Conservation (phyloP, 371 early-diverging fungal genomes). For the Dentiscutata heterogama region DNA sequence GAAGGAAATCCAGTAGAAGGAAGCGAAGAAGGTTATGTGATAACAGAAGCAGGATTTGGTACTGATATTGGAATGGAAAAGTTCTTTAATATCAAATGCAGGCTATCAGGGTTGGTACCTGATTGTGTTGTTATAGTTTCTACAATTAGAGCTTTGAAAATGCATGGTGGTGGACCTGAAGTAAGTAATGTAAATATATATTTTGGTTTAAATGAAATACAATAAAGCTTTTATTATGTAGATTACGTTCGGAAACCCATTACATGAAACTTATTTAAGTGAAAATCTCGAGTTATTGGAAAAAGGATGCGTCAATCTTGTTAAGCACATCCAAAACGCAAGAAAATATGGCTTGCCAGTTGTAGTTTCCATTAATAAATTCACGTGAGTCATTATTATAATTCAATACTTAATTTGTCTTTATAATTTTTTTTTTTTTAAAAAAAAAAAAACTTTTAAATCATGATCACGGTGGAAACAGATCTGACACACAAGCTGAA, state of each 20-base stretch:
- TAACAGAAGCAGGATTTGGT: slow-evolving; percentile 98
- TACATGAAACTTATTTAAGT: slow-evolving; percentile 86
- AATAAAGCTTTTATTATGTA: not conserved
- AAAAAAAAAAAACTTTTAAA: slow-evolving; percentile 39
- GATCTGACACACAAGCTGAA: slow-evolving; percentile 89
- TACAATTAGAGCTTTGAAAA: slow-evolving; percentile 95
- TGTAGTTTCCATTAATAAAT: slow-evolving; percentile 94
- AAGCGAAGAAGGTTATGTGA: slow-evolving; percentile 89
- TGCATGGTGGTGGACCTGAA: slow-evolving; percentile 98
- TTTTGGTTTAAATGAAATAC: not conserved
- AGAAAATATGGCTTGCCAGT: slow-evolving; percentile 91
- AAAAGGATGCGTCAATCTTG: slow-evolving; percentile 87
- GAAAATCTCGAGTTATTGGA: slow-evolving; percentile 88
- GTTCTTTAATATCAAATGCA: slow-evolving; percentile 98
- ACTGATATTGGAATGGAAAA: slow-evolving; percentile 99
- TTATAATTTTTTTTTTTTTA: not conserved
- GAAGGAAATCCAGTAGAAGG: slow-evolving; percentile 61
- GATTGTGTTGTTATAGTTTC: slow-evolving; percentile 95
- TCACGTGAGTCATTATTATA: slow-evolving; percentile 59
- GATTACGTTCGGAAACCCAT: slow-evolving; percentile 87
- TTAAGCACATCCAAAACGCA: slow-evolving; percentile 92
- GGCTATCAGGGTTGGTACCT: slow-evolving; percentile 88
- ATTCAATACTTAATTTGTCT: slow-evolving; percentile 35
- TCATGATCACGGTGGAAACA: slow-evolving; percentile 12
- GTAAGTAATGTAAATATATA: slow-evolving; percentile 47